Evolutionary conservation across 768 basidiomycete genomes (phyloP).

Genomic region (Rhodotorula taiwanensis): DNA sequence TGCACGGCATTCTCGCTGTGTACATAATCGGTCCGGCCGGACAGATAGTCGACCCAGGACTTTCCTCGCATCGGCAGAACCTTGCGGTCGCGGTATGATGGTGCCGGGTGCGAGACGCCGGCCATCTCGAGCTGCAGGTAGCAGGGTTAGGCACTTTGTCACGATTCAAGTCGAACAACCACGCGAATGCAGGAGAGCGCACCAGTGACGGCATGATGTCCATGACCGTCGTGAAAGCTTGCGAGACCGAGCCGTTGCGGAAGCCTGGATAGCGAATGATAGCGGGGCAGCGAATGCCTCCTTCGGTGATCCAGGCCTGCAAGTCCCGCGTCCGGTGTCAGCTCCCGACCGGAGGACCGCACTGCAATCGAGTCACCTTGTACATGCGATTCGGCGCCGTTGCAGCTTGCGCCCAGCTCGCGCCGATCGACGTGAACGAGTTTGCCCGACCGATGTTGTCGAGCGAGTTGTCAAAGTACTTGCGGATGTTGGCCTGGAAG

Average conservation of each 20-base stretch:
- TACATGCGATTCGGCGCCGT: not conserved
- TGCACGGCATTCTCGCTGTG: not conserved
- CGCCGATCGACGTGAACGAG: not conserved
- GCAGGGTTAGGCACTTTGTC: not conserved
- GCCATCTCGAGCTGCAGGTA: not conserved
- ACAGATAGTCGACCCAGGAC: not conserved
- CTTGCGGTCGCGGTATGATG: not conserved
- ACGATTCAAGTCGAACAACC: not conserved
- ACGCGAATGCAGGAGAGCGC: not conserved
- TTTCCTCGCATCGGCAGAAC: not conserved
- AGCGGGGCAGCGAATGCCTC: not conserved
- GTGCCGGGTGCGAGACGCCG: not conserved
- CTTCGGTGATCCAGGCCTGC: not conserved
- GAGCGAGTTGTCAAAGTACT: not conserved
- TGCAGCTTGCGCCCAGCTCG: not conserved
- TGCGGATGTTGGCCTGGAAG: not conserved
- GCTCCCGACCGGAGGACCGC: not conserved
- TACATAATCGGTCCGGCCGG: not conserved
- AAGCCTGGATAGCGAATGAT: not conserved
- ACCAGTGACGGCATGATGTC: not conserved
- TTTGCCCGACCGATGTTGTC: not conserved
- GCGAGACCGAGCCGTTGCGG: not conserved
- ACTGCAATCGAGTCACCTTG: not conserved
- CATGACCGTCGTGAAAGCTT: not conserved
- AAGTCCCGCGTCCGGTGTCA: not conserved